Conservation (phyloP, 2,329 filamentous ascomycete genomes). For the Hymenoscyphus albidus region DNA sequence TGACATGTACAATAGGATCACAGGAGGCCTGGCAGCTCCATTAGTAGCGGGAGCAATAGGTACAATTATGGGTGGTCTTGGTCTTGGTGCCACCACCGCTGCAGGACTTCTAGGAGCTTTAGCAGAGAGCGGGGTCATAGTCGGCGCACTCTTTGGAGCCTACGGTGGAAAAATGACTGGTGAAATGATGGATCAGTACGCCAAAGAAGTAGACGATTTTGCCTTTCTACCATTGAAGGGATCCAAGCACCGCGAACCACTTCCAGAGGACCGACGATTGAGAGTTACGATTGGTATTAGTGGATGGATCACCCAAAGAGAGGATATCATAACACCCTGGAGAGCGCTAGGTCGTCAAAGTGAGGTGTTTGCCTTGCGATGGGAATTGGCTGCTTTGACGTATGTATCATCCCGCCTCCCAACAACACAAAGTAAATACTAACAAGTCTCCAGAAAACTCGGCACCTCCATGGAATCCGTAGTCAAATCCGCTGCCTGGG, state of each 20-base stretch:
- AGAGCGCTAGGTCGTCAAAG: constrained; percentile 65
- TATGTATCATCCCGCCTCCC: background rate
- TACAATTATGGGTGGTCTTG: constrained; percentile 70
- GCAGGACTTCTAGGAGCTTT: constrained; percentile 76
- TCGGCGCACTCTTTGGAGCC: constrained; percentile 87
- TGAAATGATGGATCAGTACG: constrained; percentile 85
- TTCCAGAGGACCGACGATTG: constrained; percentile 61
- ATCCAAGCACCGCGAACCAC: constrained; percentile 41
- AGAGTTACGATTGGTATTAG: constrained; percentile 79
- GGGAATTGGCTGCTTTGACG: constrained; percentile 73
- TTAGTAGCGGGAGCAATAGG: constrained; percentile 77
- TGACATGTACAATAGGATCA: constrained; percentile 44
- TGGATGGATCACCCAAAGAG: constrained; percentile 72
- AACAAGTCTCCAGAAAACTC: constrained; percentile 48
- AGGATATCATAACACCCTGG: constrained; percentile 77
- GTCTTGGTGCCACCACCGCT: constrained; percentile 68
- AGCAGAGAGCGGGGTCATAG: constrained; percentile 72
- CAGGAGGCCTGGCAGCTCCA: constrained; percentile 71
- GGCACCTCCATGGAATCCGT: constrained; percentile 74
- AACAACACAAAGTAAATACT: background rate
- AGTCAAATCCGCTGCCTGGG: constrained; percentile 78
- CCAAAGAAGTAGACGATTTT: constrained; percentile 83
- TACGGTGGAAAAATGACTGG: constrained; percentile 79
- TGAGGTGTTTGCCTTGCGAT: constrained; percentile 80
- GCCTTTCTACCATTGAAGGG: constrained; percentile 73